These are phyloP conservation scores for Corylus avellana DNA, from an alignment of 306 rosid species.

Conservation along the genomic window DNA sequence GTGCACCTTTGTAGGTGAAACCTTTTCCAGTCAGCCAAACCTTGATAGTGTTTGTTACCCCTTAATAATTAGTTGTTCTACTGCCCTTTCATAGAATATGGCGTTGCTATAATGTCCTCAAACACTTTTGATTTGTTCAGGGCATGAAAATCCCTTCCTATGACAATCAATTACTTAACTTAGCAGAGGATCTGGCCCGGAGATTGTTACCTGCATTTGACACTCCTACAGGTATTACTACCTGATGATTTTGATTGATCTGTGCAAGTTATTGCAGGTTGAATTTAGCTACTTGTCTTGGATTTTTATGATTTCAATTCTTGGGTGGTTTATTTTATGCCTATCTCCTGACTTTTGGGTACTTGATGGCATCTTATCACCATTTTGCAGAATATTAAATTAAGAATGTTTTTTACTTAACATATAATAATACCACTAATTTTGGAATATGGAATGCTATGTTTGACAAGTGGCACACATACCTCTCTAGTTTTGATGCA, in stretches of 20 bases:
- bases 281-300: conserved; percentile 10
- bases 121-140: conserved; percentile 29
- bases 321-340: conserved; percentile 2
- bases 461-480: background rate
- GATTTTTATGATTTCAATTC: conserved; percentile 5
- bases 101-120: background rate
- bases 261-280: background rate
- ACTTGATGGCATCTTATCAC: conserved; percentile 15
- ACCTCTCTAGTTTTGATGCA: background rate
- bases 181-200: conserved; percentile 92
- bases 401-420: background rate
- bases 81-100: background rate
- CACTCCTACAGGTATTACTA: conserved; percentile 83
- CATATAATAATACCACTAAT: background rate
- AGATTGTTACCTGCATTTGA: conserved; percentile 94
- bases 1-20: background rate
- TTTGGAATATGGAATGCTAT: background rate
- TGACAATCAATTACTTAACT: conserved; percentile 73
- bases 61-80: background rate
- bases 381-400: conserved; percentile 6
- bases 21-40: background rate
- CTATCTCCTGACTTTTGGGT: conserved; percentile 7
- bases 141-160: conserved; percentile 86
- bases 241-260: conserved; percentile 7
- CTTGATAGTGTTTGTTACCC: background rate